A percentile compares a stretch with the other conserved stretches of the same genome.
Conservation (phyloP, 306 rosid genomes). For the Dicorynia guianensis region DNA sequence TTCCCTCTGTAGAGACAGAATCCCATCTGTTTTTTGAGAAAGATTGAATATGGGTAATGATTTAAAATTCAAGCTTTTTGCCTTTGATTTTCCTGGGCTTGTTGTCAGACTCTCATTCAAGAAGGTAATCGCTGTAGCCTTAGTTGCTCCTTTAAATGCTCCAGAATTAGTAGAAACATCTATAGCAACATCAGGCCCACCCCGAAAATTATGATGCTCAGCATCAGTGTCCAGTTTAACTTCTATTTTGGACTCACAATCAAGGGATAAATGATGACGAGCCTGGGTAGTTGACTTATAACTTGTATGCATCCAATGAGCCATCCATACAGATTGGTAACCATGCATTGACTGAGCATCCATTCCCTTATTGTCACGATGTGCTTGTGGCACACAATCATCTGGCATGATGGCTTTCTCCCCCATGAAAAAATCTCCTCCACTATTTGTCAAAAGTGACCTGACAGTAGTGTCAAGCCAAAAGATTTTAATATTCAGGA, state of each 20-base stretch:
- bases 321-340: constrained; percentile 68
- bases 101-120: constrained; percentile 37
- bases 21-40: constrained; percentile 52
- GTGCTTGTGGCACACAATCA: constrained; percentile 33
- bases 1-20: constrained; percentile 42
- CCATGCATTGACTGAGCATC: constrained; percentile 47
- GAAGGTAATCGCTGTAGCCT: constrained; percentile 37
- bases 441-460: constrained; percentile 35
- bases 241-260: constrained; percentile 46
- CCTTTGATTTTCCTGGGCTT: constrained; percentile 43
- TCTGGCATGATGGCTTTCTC: constrained; percentile 58
- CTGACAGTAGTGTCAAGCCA: constrained; percentile 36
- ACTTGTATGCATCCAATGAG: constrained; percentile 66
- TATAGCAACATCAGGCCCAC: constrained; percentile 39
- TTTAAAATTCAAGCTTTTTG: constrained; percentile 47
- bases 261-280: constrained; percentile 35
- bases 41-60: constrained; percentile 58
- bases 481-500: constrained; percentile 17
- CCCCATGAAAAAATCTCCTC: constrained; percentile 10
- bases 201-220: constrained; percentile 43
- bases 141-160: constrained; percentile 51
- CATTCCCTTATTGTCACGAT: constrained; percentile 45
- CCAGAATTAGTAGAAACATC: constrained; percentile 38
- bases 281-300: constrained; percentile 53
- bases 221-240: constrained; percentile 43